Evolutionary conservation across 108 stramenopile genomes (phyloP).

Genomic region (Cyclostephanos tholiformis): DNA sequence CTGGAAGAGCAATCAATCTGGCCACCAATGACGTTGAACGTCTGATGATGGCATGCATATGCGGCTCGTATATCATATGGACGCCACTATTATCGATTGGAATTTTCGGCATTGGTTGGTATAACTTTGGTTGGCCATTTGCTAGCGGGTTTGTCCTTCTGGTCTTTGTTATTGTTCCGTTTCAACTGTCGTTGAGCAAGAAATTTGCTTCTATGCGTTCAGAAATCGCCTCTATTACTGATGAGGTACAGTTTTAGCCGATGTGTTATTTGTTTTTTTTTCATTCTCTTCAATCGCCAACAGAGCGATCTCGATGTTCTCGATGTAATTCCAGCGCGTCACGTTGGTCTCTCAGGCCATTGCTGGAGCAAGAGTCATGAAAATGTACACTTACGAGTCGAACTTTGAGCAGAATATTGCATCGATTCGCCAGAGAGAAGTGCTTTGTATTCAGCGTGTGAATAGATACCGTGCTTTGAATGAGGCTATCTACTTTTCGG

Average conservation of each 20-base stretch:
- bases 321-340: conserved; percentile 47
- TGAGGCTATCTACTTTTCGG: conserved; percentile 77
- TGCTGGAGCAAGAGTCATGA: conserved; percentile 85
- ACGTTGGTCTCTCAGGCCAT: conserved; percentile 89
- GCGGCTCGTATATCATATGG: conserved; percentile 75
- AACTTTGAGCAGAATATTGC: conserved; percentile 75
- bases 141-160: conserved; percentile 82
- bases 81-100: conserved; percentile 84
- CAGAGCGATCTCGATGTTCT: too few species aligned
- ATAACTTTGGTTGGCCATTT: conserved; percentile 81
- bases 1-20: conserved; percentile 87
- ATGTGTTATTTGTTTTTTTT: too few species aligned
- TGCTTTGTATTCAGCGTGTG: conserved; percentile 66
- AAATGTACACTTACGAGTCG: conserved; percentile 80
- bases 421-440: conserved; percentile 64
- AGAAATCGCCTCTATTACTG: conserved; percentile 84
- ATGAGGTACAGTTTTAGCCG: conserved; percentile 31
- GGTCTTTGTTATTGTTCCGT: conserved; percentile 74
- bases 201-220: conserved; percentile 72
- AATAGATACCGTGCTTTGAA: conserved; percentile 72
- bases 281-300: too few species aligned
- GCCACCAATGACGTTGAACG: conserved; percentile 94
- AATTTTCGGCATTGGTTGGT: conserved; percentile 71
- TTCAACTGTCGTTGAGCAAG: conserved; percentile 76
- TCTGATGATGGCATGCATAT: conserved; percentile 71